These are phyloP conservation scores for Takashimella koratensis DNA, from an alignment of 1,284 basidiomycete species.

Conservation along the genomic window DNA sequence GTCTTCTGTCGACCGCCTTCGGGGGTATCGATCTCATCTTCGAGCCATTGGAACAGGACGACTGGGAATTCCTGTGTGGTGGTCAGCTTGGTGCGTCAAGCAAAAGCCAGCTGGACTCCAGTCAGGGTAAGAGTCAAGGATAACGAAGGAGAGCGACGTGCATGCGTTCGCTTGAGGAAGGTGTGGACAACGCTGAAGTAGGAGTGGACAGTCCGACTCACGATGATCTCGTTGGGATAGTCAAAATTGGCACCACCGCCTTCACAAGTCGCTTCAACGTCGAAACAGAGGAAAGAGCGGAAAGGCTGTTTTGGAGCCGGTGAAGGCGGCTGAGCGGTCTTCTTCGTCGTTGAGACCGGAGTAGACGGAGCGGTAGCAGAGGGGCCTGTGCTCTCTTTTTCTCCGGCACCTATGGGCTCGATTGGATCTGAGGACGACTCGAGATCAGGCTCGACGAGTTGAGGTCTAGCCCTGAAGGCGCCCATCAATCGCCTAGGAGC, in stretches of 20 bases:
- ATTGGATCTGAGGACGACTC: no score
- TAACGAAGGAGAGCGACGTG: constrained; percentile 12
- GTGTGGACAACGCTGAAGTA: not conserved
- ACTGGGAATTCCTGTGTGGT: constrained; percentile 52
- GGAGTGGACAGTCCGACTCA: constrained; percentile 53
- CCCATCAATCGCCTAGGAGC: constrained; percentile 17
- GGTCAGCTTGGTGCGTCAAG: constrained; percentile 5
- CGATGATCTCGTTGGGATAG: constrained; percentile 91
- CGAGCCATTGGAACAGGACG: constrained; percentile 76
- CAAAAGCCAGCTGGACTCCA: not conserved
- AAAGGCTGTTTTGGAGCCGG: constrained; percentile 27
- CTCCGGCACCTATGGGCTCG: no score
- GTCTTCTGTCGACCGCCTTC: not conserved
- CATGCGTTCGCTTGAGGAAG: not conserved
- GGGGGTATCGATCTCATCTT: constrained; percentile 53
- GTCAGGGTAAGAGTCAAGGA: constrained; percentile 7
- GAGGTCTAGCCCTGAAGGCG: no score
- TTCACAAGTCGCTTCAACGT: constrained; percentile 84
- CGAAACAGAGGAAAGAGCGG: constrained; percentile 51
- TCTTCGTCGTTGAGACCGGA: not conserved
- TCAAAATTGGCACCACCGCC: constrained; percentile 58
- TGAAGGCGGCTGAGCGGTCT: not conserved
- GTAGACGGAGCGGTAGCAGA: not conserved
- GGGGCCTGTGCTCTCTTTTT: constrained; percentile 7
- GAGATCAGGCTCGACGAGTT: no score